Conservation (phyloP, 2,329 filamentous ascomycete genomes). For the Tolypocladium tundrense region DNA sequence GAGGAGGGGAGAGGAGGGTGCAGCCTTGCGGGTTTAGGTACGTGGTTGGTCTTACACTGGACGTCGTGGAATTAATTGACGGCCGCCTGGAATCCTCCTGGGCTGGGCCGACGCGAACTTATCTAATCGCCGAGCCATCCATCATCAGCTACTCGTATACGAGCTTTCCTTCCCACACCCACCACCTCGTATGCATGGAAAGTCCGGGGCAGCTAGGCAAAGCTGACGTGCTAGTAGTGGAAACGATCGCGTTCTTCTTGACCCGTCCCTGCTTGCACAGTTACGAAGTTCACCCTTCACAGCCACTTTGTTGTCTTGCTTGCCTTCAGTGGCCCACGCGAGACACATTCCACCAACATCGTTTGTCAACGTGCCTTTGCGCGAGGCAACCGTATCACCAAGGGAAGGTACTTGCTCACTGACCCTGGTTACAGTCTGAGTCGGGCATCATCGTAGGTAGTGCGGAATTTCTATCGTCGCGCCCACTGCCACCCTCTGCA, state of each 20-base stretch:
- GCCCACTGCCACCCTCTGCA: not conserved
- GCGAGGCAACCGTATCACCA: not conserved
- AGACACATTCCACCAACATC: not conserved
- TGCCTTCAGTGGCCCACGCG: not conserved
- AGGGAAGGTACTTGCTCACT: not conserved
- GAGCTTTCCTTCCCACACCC: not conserved
- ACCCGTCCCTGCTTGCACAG: not conserved
- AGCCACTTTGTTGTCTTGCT: not conserved
- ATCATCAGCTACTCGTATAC: not conserved
- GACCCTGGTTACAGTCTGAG: not conserved
- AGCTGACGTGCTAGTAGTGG: not conserved
- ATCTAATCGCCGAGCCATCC: not conserved
- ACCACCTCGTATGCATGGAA: not conserved
- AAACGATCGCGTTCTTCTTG: not conserved
- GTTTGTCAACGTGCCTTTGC: not conserved
- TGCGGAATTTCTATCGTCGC: not conserved
- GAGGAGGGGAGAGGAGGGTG: not conserved
- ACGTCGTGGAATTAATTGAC: not conserved
- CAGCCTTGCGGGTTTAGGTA: not conserved
- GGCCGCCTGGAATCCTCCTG: not conserved
- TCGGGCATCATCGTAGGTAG: not conserved
- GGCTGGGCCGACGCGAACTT: not conserved
- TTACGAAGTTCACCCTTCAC: too few relatives aligned
- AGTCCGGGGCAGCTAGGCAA: not conserved
- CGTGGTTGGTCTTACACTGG: not conserved